A percentile compares a stretch with the other conserved stretches of the same genome.
Evolutionary conservation across 2,329 filamentous ascomycete species (phyloP).

Genomic region (Colletotrichum neosansevieriae): DNA sequence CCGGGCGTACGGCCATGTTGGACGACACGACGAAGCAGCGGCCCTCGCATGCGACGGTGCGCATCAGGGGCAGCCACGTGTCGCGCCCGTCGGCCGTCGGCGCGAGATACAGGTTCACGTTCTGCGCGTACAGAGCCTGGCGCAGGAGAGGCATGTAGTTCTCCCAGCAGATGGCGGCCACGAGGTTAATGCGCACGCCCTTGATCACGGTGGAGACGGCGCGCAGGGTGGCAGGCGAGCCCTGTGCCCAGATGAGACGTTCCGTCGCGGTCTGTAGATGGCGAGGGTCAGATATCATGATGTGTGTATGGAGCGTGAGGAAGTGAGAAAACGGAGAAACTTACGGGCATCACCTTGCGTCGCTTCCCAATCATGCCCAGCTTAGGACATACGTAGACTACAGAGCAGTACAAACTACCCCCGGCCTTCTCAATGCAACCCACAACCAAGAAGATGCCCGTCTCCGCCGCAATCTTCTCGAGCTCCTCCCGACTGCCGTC

Average conservation of each 20-base stretch:
- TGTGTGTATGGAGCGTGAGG: not conserved
- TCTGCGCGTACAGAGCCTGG: conserved; percentile 87
- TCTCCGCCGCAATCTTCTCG: conserved; percentile 80
- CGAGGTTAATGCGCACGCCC: conserved; percentile 83
- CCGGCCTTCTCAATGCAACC: conserved; percentile 84
- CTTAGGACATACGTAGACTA: conserved; percentile 83
- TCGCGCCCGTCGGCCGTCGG: conserved; percentile 89
- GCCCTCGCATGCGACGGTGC: conserved; percentile 84
- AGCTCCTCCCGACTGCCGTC: conserved; percentile 81
- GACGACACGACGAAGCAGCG: conserved; percentile 87
- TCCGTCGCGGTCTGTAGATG: conserved; percentile 76
- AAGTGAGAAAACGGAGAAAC: conserved; percentile 45
- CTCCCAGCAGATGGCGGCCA: conserved; percentile 94
- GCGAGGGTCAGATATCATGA: no score
- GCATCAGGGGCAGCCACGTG: conserved; percentile 85
- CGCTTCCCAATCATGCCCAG: conserved; percentile 84
- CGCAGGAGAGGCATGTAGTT: conserved; percentile 94
- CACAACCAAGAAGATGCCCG: conserved; percentile 84
- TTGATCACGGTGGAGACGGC: conserved; percentile 85
- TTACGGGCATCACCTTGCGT: conserved; percentile 89
- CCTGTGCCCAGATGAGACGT: conserved; percentile 89
- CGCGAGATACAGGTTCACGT: conserved; percentile 90
- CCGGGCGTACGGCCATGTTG: conserved; percentile 81
- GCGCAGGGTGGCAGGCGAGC: conserved; percentile 80
- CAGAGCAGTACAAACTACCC: conserved; percentile 86